Conservation (phyloP, 2,329 filamentous ascomycete genomes). For the Cladorrhinum sp. region DNA sequence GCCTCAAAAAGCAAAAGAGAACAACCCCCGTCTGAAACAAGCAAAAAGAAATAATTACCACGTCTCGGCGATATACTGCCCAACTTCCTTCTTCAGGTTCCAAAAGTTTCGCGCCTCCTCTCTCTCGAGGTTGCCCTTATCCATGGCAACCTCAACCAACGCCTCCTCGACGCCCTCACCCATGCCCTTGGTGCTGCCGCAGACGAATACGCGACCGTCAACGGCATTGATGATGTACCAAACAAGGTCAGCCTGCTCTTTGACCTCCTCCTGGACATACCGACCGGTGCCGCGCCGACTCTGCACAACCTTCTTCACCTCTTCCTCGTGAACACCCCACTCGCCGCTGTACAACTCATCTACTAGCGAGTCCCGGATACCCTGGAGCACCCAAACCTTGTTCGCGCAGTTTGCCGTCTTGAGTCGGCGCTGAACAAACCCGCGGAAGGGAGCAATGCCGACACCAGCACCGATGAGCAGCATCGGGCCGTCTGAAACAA, state of each 20-base stretch:
- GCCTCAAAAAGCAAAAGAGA: background rate
- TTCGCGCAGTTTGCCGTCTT: conserved; percentile 96
- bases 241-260: conserved; percentile 87
- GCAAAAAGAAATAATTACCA: conserved; percentile 44
- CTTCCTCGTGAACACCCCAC: conserved; percentile 88
- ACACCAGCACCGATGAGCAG: conserved; percentile 94
- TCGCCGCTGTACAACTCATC: conserved; percentile 97
- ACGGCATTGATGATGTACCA: conserved; percentile 97
- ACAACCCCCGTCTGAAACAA: background rate
- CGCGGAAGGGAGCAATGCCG: conserved; percentile 94
- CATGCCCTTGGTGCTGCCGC: conserved; percentile 94
- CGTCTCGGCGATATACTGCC: conserved; percentile 90
- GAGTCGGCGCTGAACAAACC: conserved; percentile 90
- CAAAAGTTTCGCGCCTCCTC: conserved; percentile 86
- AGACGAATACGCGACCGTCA: conserved; percentile 96
- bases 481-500: conserved; percentile 93
- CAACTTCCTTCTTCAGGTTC: conserved; percentile 84
- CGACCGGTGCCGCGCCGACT: conserved; percentile 73
- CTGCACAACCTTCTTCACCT: conserved; percentile 79
- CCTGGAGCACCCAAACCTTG: conserved; percentile 96
- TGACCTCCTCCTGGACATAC: conserved; percentile 96
- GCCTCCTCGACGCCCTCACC: conserved; percentile 91
- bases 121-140: conserved; percentile 80
- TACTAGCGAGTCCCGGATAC: conserved; percentile 86
- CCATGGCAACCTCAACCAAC: conserved; percentile 85